Evolutionary conservation across 441 rosid genomes (phyloP), one percentile per base, ranked within the genome.

Genomic region (Euphorbia neoarborescens): DNA sequence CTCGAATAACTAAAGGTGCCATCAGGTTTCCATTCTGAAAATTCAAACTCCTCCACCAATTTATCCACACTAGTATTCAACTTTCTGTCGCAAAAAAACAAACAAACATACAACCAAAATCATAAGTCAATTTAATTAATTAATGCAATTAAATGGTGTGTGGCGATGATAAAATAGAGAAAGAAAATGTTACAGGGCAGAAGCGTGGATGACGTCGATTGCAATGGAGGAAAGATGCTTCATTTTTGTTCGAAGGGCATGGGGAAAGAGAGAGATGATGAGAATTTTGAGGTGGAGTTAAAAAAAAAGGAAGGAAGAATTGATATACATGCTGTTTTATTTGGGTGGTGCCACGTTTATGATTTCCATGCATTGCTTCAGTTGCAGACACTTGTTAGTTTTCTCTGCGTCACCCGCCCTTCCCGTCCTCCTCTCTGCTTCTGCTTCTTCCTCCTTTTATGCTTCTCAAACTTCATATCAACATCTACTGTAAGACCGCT

Each of bases 221-320:
- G 98, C 97, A 73, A 84, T 73, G 91, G 94, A 79, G 77, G 98
- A 94, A n/a, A 87, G 82, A 72, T 86, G 90, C 90, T 90, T 90
- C 89, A 75, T 74, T 71, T 6, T 28, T 17, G 9, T 24, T 20
- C 34, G 4, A 8, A 5, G 40, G 10, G 25, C 10, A 24, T 2
- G 28, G 62, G 24, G 13, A 22, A 0, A 5, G 66, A 66, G 69
- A 46, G 53, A 59, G 53, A 14, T 2, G 38, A 19, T 4, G 27
- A 25, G 19, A 14, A n/a, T n/a, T n/a, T 3, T 4, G 6, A 48
- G 14, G 48, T 42, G 11, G 15, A 11, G 48, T 11, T 42, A 4
- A 42, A 42, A 1, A 42, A 42, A 42, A 1, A 42, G 48, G 14
- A 12, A 42, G 48, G 10, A 10, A 0, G 40, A 37, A 5, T 32